Conservation (phyloP, 208 protist genomes). For the Tritrichomonas musculus region DNA sequence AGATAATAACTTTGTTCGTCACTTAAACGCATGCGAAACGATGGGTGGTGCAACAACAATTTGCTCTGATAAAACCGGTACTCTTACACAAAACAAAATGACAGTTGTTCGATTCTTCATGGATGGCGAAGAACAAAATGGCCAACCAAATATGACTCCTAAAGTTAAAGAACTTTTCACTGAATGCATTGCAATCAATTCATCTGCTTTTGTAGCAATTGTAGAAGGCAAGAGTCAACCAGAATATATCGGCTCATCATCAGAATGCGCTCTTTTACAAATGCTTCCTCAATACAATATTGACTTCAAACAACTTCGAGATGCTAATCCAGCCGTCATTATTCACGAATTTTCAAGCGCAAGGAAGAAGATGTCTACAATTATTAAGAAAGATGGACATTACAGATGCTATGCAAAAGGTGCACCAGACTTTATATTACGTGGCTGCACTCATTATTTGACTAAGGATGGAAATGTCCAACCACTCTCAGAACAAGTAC, state of each 20-base stretch:
- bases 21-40: too few relatives aligned
- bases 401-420: background rate
- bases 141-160: background rate
- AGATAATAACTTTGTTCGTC: too few relatives aligned
- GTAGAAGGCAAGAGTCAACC: background rate
- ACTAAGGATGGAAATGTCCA: background rate
- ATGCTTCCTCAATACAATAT: background rate
- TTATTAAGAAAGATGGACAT: background rate
- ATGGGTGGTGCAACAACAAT: too few relatives aligned
- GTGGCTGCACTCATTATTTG: background rate
- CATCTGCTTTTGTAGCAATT: background rate
- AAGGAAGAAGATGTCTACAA: conserved; percentile 29
- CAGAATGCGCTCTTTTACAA: background rate
- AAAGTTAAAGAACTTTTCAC: background rate
- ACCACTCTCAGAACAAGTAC: background rate
- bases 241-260: too few relatives aligned
- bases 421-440: background rate
- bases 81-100: conserved; percentile 42
- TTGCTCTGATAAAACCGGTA: too few relatives aligned
- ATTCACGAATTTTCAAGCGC: too few relatives aligned
- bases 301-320: background rate
- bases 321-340: background rate
- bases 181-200: background rate
- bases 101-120: conserved; percentile 36
- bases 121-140: conserved; percentile 28